These are phyloP conservation scores for Chenopodium suecicum DNA, from an alignment of 148 eudicot species.

Conservation along the genomic window DNA sequence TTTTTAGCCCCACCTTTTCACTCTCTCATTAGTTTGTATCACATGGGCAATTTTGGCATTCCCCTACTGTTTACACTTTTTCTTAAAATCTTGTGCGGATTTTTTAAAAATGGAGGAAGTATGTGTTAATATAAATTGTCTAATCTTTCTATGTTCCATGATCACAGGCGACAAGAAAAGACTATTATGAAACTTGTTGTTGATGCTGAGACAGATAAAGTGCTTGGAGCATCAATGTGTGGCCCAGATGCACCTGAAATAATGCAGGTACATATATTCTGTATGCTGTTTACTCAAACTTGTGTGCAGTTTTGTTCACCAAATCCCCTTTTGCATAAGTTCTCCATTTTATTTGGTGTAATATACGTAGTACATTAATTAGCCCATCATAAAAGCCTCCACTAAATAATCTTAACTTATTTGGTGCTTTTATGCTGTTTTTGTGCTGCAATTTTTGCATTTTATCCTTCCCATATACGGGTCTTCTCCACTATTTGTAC, in stretches of 20 bases:
- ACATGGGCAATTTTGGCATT: too few relatives aligned
- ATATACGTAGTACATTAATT: not conserved
- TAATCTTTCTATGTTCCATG: constrained; percentile 18
- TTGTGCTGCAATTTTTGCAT: not conserved
- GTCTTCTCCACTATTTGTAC: too few relatives aligned
- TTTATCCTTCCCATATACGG: too few relatives aligned
- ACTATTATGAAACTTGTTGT: constrained; percentile 92
- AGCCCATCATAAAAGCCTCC: not conserved
- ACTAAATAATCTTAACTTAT: not conserved
- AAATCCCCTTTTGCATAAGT: not conserved
- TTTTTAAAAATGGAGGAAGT: too few relatives aligned
- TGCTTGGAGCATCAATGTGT: constrained; percentile 97
- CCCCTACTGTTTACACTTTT: too few relatives aligned
- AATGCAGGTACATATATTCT: constrained; percentile 65
- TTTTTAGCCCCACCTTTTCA: too few relatives aligned
- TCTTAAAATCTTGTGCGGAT: too few relatives aligned
- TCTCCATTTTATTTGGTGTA: not conserved
- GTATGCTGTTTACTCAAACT: not conserved
- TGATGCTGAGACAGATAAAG: constrained; percentile 87
- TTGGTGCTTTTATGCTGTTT: not conserved
- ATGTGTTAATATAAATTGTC: not conserved
- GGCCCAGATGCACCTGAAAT: constrained; percentile 98
- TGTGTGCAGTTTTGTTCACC: not conserved
- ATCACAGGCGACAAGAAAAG: constrained; percentile 80
- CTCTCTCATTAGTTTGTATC: too few relatives aligned